Base-by-base conservation (phyloP, 1,139 yeast species). In the Protomyces pachydermus region DNA sequence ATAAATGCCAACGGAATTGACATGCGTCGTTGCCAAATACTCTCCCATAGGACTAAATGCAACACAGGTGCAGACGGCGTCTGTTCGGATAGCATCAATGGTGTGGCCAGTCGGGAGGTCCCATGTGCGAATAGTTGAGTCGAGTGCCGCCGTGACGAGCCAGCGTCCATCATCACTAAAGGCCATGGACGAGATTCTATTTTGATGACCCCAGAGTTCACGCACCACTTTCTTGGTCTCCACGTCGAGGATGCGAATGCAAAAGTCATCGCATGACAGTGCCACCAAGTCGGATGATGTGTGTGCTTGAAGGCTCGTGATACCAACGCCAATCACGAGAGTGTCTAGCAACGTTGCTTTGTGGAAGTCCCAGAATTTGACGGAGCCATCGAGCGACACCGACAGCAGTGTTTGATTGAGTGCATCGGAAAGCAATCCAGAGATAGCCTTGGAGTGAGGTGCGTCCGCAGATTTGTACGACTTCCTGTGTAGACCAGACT, bases 61-160 rank as follows among this genome's bases (percentile, higher is more conserved):
- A 51, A 95, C 80, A 60, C 83, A 79, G 0, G 98, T 91, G 1
- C 88, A 96, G 20, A 91, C 91, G 69, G 81, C 83, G 1, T 88
- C 86, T 48, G 93, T 81, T 62, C 80, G 78, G 16, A 93, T 86
- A 68, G 97, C 98, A 76, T 95, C 98, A 66, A 95, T 91, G 75
- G 98, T 91, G 0, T 93, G 91, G 60, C 98, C 98, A 2, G 97
- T 88, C 39, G 98, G 98, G 67, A 95, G 81, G 74, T 95, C 98
- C 98, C 98, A 95, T 0, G 97, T 91, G 72, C 98, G 82, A 63
- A 95, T 80, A 0, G 98, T 91, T 1, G 90, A 81, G 74, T 95
- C 99, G 67, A 91, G 79, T 0, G 91, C 82, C 0, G 90, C 85
- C 28, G 95, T 85, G 12, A 95, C 86, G 53, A 95, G 78, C 98